Base-by-base conservation (phyloP, 345 rosid species). In the Corchorus olitorius region DNA sequence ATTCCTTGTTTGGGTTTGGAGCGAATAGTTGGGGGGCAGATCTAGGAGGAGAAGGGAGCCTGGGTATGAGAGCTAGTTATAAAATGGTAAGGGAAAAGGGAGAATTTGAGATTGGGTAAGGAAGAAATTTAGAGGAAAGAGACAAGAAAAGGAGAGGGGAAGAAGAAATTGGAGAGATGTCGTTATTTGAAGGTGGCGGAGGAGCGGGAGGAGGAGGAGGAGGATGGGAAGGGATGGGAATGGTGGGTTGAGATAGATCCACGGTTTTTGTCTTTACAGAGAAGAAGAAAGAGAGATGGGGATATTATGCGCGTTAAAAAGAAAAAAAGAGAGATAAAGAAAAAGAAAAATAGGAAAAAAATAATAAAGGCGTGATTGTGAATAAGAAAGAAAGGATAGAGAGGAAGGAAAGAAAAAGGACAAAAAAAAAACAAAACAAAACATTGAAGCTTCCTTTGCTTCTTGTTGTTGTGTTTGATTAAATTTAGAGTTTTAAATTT, bases 221-320 rank as follows among this genome's bases (percentile, higher is more conserved):
- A 10, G 49, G 2, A 19, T 11, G 12, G 11, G 35, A 0, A 17
- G 14, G 6, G 59, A 33, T 35, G 46, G 49, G 13, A 70, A 75
- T 59, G 79, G 76, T 48, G 75, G 81, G 83, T 77, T 67, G 76
- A 81, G 84, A 86, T 65, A 63, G 85, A 82, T 82, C 84, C 85
- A 80, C 83, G 82, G 72, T 41, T 74, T 70, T 70, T 69, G 61
- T 62, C 77, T 70, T 78, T 71, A 65, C 83, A 80, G 62, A 53
- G 66, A 27, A 15, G 66, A 27, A 15, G 35, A 56, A 80, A 43
- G 64, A 37, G 19, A 0, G 27, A 17, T 4, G 65, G 45, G 19
- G 12, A 27, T 49, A 37, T 16, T 70, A 20, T 68, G 73, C 50
- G 81, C 77, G 77, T 54, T 39, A 39, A 39, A 39, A 39, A 34